Conservation (phyloP, 305 asterid genomes). For the Fraxinus xanthoxyloides region DNA sequence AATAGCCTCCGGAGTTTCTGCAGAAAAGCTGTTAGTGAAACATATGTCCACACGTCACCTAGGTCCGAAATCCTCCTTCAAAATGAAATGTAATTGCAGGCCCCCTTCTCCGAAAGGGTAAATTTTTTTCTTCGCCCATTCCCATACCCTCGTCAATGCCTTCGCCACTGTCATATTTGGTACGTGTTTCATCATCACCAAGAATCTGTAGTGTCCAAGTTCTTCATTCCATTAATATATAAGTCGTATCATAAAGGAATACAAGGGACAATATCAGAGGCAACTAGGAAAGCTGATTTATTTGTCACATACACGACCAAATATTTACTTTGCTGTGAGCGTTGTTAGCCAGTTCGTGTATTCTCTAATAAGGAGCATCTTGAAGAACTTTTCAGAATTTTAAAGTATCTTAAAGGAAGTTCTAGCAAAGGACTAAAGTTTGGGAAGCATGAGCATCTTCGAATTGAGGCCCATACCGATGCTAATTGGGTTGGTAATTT, state of each 20-base stretch:
- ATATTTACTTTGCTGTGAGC: too few relatives aligned
- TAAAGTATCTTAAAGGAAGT: too few relatives aligned
- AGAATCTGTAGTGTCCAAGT: conserved; percentile 4
- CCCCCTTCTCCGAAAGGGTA: not conserved
- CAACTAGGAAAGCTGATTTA: too few relatives aligned
- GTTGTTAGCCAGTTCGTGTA: too few relatives aligned
- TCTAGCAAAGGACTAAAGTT: too few relatives aligned
- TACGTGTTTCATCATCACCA: not conserved
- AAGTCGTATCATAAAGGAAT: not conserved
- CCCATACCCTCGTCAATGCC: conserved; percentile 3
- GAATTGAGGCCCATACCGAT: too few relatives aligned
- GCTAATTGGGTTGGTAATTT: too few relatives aligned
- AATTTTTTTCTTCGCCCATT: not conserved
- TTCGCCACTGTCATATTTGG: not conserved
- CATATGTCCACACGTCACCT: not conserved
- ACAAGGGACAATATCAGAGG: not conserved
- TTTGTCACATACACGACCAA: too few relatives aligned
- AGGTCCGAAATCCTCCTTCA: not conserved
- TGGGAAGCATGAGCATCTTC: too few relatives aligned
- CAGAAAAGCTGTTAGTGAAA: not conserved
- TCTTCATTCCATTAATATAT: not conserved
- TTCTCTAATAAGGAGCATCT: too few relatives aligned
- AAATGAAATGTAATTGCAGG: not conserved
- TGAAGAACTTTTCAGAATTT: too few relatives aligned
- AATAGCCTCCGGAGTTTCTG: not conserved